phyloP scores from a whole-genome alignment of 176 grass and related monocot species.

The Bolboschoenus planiculmis region DNA sequence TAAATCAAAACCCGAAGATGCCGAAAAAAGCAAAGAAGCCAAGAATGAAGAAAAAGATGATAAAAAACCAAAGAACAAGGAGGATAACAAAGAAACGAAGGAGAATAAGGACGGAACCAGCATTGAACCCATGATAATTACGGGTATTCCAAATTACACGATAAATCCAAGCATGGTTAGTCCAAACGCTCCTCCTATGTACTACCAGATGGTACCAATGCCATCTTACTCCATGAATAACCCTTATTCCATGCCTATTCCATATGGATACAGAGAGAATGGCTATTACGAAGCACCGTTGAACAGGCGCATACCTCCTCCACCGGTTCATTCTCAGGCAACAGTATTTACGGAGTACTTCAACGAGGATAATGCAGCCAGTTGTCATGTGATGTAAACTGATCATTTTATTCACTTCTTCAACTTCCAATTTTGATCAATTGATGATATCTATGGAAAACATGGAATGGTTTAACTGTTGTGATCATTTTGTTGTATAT shows the following conservation, averaged over 20 bases:
- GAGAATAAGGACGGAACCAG: neutral
- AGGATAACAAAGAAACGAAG: neutral
- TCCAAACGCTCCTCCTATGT: slow-evolving; percentile 22
- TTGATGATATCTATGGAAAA: neutral
- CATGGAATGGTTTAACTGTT: neutral
- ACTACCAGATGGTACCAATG: slow-evolving; percentile 45
- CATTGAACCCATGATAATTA: neutral
- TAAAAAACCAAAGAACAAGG: slow-evolving; percentile 16
- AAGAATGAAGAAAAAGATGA: slow-evolving; percentile 7
- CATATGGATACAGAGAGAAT: slow-evolving; percentile 26
- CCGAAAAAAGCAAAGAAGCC: slow-evolving; percentile 33
- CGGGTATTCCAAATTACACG: neutral
- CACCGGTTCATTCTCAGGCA: slow-evolving; percentile 44
- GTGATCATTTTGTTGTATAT: neutral
- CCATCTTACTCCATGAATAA: slow-evolving; percentile 37
- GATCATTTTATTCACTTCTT: neutral
- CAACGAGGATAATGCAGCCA: slow-evolving; percentile 59
- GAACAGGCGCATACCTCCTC: neutral
- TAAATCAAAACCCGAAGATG: slow-evolving; percentile 16
- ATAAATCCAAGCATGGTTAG: slow-evolving; percentile 11
- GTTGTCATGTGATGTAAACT: slow-evolving; percentile 65
- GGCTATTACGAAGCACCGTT: slow-evolving; percentile 32
- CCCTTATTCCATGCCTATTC: slow-evolving; percentile 19
- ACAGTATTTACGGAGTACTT: slow-evolving; percentile 68
- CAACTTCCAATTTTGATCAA: neutral